Conservation (phyloP, 495 filamentous ascomycete genomes). For the Achaetomiella virescens region DNA sequence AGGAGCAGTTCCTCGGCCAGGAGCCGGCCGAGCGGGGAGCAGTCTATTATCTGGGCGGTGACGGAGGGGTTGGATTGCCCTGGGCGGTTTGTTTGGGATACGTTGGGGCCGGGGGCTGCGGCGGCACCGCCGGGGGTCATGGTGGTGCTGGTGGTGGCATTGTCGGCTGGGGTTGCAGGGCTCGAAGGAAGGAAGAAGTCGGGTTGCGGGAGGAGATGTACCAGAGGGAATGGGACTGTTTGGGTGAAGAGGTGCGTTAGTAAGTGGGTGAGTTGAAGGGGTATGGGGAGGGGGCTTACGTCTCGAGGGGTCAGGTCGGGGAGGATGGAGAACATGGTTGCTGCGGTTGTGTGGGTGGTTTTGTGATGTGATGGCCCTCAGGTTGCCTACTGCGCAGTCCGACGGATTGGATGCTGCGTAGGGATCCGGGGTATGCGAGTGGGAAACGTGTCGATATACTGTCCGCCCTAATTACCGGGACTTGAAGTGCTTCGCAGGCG, state of each 20-base stretch:
- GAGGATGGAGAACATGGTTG: slow-evolving; percentile 59
- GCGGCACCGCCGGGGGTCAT: slow-evolving; percentile 19
- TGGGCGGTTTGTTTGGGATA: slow-evolving; percentile 18
- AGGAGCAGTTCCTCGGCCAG: slow-evolving; percentile 62
- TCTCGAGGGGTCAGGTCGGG: slow-evolving; percentile 66
- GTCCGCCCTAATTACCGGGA: no score
- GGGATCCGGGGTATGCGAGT: no score
- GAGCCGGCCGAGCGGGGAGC: slow-evolving; percentile 54
- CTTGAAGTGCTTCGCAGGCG: no score
- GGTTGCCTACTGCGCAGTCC: neutral
- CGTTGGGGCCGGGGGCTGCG: slow-evolving; percentile 12
- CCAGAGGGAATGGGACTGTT: slow-evolving; percentile 64
- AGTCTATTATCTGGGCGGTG: slow-evolving; percentile 31
- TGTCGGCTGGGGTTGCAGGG: slow-evolving; percentile 14
- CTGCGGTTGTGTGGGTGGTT: slow-evolving; percentile 3
- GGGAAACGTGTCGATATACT: no score
- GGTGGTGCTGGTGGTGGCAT: slow-evolving; percentile 14
- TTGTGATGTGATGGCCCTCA: slow-evolving; percentile 4
- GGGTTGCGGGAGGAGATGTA: slow-evolving; percentile 54
- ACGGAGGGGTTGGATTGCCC: slow-evolving; percentile 6
- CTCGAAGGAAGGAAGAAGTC: slow-evolving; percentile 27
- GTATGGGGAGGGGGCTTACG: slow-evolving; percentile 40
- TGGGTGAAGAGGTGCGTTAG: slow-evolving; percentile 11
- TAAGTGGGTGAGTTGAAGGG: neutral
- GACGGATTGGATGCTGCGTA: neutral